These are phyloP conservation scores for Colletotrichum sidae DNA, from an alignment of 2,329 filamentous ascomycete genomes.

Conservation along the genomic window DNA sequence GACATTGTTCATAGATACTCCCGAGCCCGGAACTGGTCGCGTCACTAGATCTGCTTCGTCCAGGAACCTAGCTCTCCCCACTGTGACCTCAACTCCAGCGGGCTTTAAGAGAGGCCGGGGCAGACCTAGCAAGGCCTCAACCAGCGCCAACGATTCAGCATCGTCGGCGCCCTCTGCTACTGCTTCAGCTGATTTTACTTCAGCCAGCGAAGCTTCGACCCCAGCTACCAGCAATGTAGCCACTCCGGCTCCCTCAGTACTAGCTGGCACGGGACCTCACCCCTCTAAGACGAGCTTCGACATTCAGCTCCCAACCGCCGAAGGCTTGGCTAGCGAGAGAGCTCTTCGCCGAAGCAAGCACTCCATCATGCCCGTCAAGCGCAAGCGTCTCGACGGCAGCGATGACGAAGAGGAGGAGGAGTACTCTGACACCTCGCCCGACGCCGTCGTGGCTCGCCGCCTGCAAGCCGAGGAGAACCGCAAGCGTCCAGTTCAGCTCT, in stretches of 20 bases:
- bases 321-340: constrained; percentile 54
- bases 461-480: constrained; percentile 49
- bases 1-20: constrained; percentile 15
- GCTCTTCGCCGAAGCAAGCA: constrained; percentile 62
- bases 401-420: constrained; percentile 55
- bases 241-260: constrained; percentile 49
- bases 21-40: constrained; percentile 6
- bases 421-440: constrained; percentile 36
- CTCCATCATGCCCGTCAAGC: constrained; percentile 55
- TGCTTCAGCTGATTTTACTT: constrained; percentile 47
- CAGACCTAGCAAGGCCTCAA: constrained; percentile 43
- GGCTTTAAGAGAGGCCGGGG: constrained; percentile 43
- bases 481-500: constrained; percentile 20
- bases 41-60: constrained; percentile 37
- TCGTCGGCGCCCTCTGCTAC: constrained; percentile 51
- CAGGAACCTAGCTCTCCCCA: constrained; percentile 25
- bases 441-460: constrained; percentile 48
- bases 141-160: constrained; percentile 44
- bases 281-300: constrained; percentile 47
- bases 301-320: constrained; percentile 47
- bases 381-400: constrained; percentile 58
- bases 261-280: constrained; percentile 38
- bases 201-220: constrained; percentile 55
- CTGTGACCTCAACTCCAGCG: constrained; percentile 16
- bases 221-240: constrained; percentile 56